Percentiles rank a stretch among this genome's conserved stretches.
Evolutionary conservation across 257 asterid genomes (phyloP).

Genomic region (Solanum boliviense): DNA sequence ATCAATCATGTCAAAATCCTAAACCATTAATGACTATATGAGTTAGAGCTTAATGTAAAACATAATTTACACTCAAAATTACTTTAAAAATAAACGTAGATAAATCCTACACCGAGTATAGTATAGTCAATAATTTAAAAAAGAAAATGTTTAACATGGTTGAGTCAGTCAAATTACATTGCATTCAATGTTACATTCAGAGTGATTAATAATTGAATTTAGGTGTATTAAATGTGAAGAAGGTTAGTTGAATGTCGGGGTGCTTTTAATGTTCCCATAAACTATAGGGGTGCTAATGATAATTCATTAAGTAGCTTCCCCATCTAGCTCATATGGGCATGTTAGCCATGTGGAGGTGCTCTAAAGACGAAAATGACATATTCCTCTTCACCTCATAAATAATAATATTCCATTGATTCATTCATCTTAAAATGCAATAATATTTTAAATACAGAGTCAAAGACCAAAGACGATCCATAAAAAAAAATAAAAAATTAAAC

Average conservation of each 20-base stretch:
- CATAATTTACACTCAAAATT: neutral
- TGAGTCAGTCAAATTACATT: neutral
- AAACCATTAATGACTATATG: neutral
- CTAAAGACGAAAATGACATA: neutral
- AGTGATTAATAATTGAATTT: neutral
- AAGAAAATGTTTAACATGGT: neutral
- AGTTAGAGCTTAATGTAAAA: neutral
- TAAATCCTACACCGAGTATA: neutral
- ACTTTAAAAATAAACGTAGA: neutral
- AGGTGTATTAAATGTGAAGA: neutral
- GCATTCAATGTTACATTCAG: neutral
- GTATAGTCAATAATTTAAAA: neutral
- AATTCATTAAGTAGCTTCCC: neutral
- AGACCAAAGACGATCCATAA: neutral
- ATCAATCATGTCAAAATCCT: neutral
- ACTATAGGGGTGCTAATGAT: neutral
- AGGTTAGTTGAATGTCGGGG: neutral
- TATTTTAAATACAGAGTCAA: neutral
- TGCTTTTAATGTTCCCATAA: neutral
- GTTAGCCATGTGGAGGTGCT: neutral
- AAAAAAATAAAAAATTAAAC: neutral
- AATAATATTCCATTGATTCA: neutral
- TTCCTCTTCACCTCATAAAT: neutral
- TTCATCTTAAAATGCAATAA: neutral
- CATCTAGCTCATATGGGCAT: neutral